Percentiles rank a stretch among this genome's conserved stretches.
These are phyloP conservation scores for Claviceps maximensis DNA, from an alignment of 2,329 filamentous ascomycete species.

Conservation along the genomic window DNA sequence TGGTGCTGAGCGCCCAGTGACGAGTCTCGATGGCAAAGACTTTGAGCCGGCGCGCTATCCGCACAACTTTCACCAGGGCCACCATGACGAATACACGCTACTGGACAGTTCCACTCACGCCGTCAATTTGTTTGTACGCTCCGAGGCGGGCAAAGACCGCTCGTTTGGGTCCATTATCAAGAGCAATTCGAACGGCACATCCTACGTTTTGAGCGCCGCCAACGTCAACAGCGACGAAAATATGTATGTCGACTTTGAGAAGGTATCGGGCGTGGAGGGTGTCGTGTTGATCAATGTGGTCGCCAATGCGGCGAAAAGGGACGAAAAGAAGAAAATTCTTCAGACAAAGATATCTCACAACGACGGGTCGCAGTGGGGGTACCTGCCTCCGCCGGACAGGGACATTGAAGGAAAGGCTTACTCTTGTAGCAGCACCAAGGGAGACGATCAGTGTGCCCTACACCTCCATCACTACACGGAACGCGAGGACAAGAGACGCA, in stretches of 20 bases:
- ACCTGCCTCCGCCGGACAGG: conserved; percentile 56
- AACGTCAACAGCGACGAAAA: conserved; percentile 66
- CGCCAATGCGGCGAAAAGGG: conserved; percentile 56
- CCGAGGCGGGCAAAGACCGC: conserved; percentile 48
- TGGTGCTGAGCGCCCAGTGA: conserved; percentile 59
- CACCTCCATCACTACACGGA: conserved; percentile 96
- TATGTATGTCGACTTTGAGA: conserved; percentile 91
- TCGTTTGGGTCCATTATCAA: conserved; percentile 85
- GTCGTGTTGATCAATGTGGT: conserved; percentile 81
- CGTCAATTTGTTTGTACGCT: conserved; percentile 85
- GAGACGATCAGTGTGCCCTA: conserved; percentile 60
- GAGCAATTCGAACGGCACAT: conserved; percentile 96
- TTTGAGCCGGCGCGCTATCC: conserved; percentile 84
- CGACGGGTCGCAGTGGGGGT: conserved; percentile 79
- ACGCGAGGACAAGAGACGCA: conserved; percentile 65
- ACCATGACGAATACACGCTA: conserved; percentile 79
- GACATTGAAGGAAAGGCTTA: conserved; percentile 61
- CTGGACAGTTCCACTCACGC: conserved; percentile 91
- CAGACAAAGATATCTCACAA: conserved; percentile 93
- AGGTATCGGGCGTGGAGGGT: conserved; percentile 83
- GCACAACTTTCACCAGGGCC: conserved; percentile 63
- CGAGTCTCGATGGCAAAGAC: conserved; percentile 69
- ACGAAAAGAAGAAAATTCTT: conserved; percentile 71
- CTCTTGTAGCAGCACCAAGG: conserved; percentile 46
- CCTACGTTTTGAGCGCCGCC: conserved; percentile 72